These are phyloP conservation scores for Calonectria montana DNA, from an alignment of 2,329 filamentous ascomycete species.

Conservation along the genomic window DNA sequence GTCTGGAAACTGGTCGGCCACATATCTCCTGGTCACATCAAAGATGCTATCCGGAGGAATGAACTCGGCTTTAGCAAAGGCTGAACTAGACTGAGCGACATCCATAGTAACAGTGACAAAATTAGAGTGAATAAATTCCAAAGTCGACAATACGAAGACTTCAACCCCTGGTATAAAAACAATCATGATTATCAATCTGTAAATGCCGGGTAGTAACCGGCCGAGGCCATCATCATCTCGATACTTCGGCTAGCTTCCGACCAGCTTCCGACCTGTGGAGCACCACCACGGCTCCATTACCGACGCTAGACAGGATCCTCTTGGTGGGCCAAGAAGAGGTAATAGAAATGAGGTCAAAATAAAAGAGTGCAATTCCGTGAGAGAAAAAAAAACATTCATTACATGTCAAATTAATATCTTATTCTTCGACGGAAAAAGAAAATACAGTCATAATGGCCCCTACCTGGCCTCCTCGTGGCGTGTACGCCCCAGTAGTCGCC, in stretches of 20 bases:
- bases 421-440: background rate
- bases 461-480: slow-evolving; percentile 48
- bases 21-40: slow-evolving; percentile 20
- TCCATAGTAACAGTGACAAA: background rate
- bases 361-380: background rate
- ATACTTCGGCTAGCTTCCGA: background rate
- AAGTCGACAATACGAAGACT: too few species aligned
- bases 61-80: slow-evolving; percentile 12
- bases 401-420: too few species aligned
- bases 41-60: slow-evolving; percentile 23
- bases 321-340: background rate
- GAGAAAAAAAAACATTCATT: too few species aligned
- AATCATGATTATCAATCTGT: background rate
- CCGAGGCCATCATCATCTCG: background rate
- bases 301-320: background rate
- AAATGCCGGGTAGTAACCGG: background rate
- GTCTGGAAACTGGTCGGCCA: background rate
- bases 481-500: slow-evolving; percentile 72
- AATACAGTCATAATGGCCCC: background rate
- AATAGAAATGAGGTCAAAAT: background rate
- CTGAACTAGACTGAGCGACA: background rate
- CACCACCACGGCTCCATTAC: background rate
- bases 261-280: background rate
- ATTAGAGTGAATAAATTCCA: too few species aligned
- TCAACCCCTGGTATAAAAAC: background rate